phyloP scores from a whole-genome alignment of 352 stramenopile genomes.

The Globisporangium nagaii region DNA sequence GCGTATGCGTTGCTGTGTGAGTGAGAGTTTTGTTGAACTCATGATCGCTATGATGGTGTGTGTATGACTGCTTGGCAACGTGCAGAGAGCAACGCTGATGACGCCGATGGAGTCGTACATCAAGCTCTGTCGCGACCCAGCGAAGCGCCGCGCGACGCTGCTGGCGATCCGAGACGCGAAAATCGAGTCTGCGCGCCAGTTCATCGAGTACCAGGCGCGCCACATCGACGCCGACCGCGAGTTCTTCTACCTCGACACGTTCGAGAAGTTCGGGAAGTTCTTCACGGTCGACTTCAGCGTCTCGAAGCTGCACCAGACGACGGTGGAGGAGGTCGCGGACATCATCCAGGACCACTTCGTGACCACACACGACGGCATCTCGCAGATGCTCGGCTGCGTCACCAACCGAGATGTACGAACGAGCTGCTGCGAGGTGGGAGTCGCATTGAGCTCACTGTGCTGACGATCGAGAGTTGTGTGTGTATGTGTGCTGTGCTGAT shows the following conservation, averaged over 20 bases:
- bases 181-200: constrained; percentile 30
- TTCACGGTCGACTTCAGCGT: constrained; percentile 69
- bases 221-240: constrained; percentile 46
- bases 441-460: no score
- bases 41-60: not conserved
- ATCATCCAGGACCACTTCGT: constrained; percentile 59
- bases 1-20: no score
- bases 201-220: constrained; percentile 39
- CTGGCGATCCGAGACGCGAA: constrained; percentile 47
- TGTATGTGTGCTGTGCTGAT: not conserved
- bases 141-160: constrained; percentile 30
- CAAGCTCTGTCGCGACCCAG: constrained; percentile 32
- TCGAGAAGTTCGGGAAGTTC: constrained; percentile 62
- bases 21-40: no score
- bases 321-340: constrained; percentile 34
- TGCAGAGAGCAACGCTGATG: constrained; percentile 54
- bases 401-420: constrained; percentile 41
- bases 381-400: constrained; percentile 44
- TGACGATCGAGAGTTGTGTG: no score
- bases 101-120: constrained; percentile 67
- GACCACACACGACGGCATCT: constrained; percentile 44
- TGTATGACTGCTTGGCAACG: no score
- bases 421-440: not conserved
- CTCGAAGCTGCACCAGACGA: constrained; percentile 37
- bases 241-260: constrained; percentile 65